phyloP scores from a whole-genome alignment of 257 asterid genomes.

The Solanum megistacrolobum region DNA sequence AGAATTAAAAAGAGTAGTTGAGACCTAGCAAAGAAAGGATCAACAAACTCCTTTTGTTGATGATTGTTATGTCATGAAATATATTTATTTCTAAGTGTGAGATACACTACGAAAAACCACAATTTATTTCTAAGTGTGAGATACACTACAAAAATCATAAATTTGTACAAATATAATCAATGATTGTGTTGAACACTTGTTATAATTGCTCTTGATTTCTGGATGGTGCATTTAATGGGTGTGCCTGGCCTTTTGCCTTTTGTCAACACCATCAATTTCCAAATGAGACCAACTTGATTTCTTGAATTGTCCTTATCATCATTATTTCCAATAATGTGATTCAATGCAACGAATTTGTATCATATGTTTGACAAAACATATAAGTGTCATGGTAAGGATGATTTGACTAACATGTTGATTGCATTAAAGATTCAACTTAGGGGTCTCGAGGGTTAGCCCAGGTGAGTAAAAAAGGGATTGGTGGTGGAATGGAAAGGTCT shows the following conservation, averaged over 20 bases:
- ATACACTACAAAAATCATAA: background rate
- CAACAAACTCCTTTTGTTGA: background rate
- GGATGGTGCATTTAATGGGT: background rate
- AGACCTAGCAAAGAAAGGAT: background rate
- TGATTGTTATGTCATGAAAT: background rate
- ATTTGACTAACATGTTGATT: background rate
- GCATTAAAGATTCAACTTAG: background rate
- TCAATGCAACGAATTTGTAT: background rate
- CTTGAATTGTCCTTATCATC: background rate
- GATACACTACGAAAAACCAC: background rate
- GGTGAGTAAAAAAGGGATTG: background rate
- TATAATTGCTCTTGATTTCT: background rate
- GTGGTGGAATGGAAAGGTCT: background rate
- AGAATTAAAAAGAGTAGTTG: background rate
- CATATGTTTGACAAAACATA: no score
- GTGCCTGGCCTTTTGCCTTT: background rate
- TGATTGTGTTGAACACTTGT: background rate
- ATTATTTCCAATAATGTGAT: background rate
- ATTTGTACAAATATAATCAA: background rate
- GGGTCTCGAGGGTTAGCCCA: background rate
- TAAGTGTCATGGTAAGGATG: background rate
- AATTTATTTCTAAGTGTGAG: background rate
- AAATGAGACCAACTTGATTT: background rate
- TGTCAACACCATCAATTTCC: background rate
- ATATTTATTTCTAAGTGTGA: background rate